These are phyloP conservation scores for Oryza punctata DNA, from an alignment of 176 grass and related monocot genomes.

Conservation along the genomic window DNA sequence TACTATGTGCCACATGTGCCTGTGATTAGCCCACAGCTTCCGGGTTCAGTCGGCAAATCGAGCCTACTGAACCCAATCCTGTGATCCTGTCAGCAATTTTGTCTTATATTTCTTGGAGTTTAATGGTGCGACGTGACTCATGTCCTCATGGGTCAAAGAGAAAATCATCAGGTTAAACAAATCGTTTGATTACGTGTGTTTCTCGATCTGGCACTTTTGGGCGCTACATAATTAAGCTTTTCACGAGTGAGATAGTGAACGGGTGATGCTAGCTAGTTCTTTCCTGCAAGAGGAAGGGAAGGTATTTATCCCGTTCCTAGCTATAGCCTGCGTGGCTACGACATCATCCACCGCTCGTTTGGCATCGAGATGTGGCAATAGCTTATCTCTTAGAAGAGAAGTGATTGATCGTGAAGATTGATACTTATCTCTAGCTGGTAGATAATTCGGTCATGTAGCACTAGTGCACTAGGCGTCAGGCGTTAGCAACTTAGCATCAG, in stretches of 20 bases:
- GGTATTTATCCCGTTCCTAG: constrained; percentile 5
- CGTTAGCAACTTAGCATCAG: too few species aligned
- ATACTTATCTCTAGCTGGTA: too few species aligned
- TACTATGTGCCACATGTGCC: not conserved
- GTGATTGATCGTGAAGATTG: too few species aligned
- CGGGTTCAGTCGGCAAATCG: too few species aligned
- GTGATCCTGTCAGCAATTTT: too few species aligned
- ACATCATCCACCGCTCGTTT: not conserved
- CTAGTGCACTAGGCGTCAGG: too few species aligned
- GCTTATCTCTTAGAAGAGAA: too few species aligned
- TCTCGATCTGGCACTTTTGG: not conserved
- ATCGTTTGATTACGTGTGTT: not conserved
- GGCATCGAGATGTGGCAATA: too few species aligned
- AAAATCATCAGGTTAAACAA: not conserved
- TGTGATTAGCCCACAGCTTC: not conserved
- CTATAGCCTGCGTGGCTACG: not conserved
- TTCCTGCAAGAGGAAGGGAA: not conserved
- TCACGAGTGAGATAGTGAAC: not conserved
- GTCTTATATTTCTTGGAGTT: too few species aligned
- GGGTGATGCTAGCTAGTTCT: not conserved
- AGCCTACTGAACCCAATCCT: too few species aligned
- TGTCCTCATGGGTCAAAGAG: not conserved
- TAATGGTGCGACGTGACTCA: not conserved
- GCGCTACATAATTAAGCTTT: not conserved
- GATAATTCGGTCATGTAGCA: too few species aligned